Conservation (phyloP, 805 yeast genomes). For the Yarrowia hollandica region DNA sequence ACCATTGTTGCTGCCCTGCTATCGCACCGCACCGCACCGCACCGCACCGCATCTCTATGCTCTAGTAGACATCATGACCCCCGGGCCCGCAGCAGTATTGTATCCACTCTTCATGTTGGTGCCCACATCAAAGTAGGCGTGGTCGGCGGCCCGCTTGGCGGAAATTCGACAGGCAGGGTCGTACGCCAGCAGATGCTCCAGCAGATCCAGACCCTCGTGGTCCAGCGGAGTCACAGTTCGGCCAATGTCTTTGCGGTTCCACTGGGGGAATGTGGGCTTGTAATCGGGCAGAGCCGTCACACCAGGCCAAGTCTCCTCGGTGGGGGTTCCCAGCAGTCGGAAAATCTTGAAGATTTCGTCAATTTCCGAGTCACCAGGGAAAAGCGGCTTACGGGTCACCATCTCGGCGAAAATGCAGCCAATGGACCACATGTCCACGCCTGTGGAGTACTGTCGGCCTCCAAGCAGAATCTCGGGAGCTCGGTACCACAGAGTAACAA, state of each 20-base stretch:
- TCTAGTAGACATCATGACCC: slow-evolving; percentile 26
- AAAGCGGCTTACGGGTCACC: slow-evolving; percentile 92
- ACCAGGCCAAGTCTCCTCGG: slow-evolving; percentile 92
- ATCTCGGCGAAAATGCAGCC: slow-evolving; percentile 98
- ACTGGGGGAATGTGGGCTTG: slow-evolving; percentile 88
- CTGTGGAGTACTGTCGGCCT: slow-evolving; percentile 95
- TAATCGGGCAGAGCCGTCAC: slow-evolving; percentile 88
- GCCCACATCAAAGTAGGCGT: slow-evolving; percentile 64
- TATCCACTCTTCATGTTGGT: slow-evolving; percentile 27
- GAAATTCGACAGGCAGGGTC: slow-evolving; percentile 93
- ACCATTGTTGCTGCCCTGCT: no score
- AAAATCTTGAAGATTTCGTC: slow-evolving; percentile 95
- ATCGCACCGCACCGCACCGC: no score
- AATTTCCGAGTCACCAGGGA: slow-evolving; percentile 97
- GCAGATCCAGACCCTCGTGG: slow-evolving; percentile 76
- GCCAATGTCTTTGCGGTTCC: slow-evolving; percentile 71
- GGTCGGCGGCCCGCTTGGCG: slow-evolving; percentile 88
- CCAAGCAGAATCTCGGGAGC: slow-evolving; percentile 96
- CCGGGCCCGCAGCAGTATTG: slow-evolving; percentile 20
- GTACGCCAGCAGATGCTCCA: slow-evolving; percentile 73
- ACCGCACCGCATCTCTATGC: no score
- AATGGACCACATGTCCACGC: slow-evolving; percentile 98
- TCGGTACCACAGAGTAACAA: slow-evolving; percentile 96
- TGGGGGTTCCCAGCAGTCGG: slow-evolving; percentile 90
- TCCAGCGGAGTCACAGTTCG: slow-evolving; percentile 77